A percentile compares a stretch with the other conserved stretches of the same genome.
phyloP scores from a whole-genome alignment of 805 yeast species.

The Candida pseudoglaebosa region DNA sequence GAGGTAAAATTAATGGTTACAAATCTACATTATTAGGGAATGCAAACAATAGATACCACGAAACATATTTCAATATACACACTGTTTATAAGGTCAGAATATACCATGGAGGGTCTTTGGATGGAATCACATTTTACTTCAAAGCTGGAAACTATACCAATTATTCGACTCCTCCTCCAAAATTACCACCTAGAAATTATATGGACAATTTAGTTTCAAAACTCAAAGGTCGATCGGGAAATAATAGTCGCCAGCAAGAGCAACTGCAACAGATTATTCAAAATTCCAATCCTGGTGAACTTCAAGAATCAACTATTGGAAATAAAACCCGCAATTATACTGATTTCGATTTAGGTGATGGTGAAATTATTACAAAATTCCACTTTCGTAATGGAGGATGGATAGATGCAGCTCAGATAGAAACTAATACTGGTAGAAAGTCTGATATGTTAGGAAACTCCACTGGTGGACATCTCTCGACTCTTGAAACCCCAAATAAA shows the following conservation, averaged over 20 bases:
- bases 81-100: constrained; percentile 54
- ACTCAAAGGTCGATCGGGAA: background rate
- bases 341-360: constrained; percentile 52
- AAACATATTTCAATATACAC: constrained; percentile 29
- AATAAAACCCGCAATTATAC: constrained; percentile 48
- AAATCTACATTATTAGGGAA: constrained; percentile 36
- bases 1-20: constrained; percentile 35
- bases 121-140: constrained; percentile 64
- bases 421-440: constrained; percentile 52
- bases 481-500: constrained; percentile 55
- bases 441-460: constrained; percentile 63
- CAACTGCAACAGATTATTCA: constrained; percentile 4
- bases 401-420: constrained; percentile 82
- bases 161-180: constrained; percentile 31
- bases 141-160: constrained; percentile 10
- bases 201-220: constrained; percentile 21
- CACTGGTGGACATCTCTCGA: constrained; percentile 56
- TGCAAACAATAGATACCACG: constrained; percentile 17
- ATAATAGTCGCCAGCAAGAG: background rate
- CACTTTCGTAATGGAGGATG: constrained; percentile 75
- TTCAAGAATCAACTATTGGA: constrained; percentile 37
- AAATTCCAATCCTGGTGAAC: constrained; percentile 1
- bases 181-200: constrained; percentile 46
- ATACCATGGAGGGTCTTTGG: constrained; percentile 73
- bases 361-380: constrained; percentile 60